Evolutionary conservation across 1,139 yeast genomes (phyloP).

Genomic region (Torulaspora globosa): DNA sequence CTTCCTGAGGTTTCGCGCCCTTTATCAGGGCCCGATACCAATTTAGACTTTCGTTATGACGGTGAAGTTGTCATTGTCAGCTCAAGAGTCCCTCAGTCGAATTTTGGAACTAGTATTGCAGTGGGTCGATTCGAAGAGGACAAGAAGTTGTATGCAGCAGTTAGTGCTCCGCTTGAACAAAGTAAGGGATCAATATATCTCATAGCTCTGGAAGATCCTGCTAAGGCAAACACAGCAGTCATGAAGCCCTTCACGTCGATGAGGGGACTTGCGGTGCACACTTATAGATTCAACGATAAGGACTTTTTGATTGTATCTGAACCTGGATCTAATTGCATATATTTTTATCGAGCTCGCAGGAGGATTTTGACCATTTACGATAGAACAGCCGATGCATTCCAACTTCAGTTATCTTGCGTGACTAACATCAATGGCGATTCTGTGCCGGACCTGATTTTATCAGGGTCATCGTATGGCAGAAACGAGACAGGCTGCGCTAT

Average conservation of each 20-base stretch:
- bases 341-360: slow-evolving; percentile 25
- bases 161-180: slow-evolving; percentile 48
- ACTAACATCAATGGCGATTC: slow-evolving; percentile 40
- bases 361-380: slow-evolving; percentile 28
- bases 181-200: slow-evolving; percentile 42
- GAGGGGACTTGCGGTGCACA: slow-evolving; percentile 37
- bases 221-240: not conserved
- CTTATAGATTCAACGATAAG: slow-evolving; percentile 24
- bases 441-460: slow-evolving; percentile 43
- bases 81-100: slow-evolving; percentile 36
- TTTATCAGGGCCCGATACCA: not conserved
- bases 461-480: slow-evolving; percentile 42
- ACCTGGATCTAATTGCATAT: slow-evolving; percentile 38
- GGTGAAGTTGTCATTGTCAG: slow-evolving; percentile 20
- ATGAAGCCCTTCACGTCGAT: slow-evolving; percentile 24
- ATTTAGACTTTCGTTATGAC: not conserved
- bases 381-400: slow-evolving; percentile 14
- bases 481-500: slow-evolving; percentile 42
- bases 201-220: slow-evolving; percentile 35
- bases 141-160: slow-evolving; percentile 41
- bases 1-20: slow-evolving; percentile 15
- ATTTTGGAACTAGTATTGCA: slow-evolving; percentile 44
- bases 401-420: slow-evolving; percentile 20
- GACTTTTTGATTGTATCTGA: slow-evolving; percentile 38
- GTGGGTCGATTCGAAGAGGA: slow-evolving; percentile 41